These are phyloP conservation scores for Carpinus fangiana DNA, from an alignment of 306 rosid species.

Conservation along the genomic window DNA sequence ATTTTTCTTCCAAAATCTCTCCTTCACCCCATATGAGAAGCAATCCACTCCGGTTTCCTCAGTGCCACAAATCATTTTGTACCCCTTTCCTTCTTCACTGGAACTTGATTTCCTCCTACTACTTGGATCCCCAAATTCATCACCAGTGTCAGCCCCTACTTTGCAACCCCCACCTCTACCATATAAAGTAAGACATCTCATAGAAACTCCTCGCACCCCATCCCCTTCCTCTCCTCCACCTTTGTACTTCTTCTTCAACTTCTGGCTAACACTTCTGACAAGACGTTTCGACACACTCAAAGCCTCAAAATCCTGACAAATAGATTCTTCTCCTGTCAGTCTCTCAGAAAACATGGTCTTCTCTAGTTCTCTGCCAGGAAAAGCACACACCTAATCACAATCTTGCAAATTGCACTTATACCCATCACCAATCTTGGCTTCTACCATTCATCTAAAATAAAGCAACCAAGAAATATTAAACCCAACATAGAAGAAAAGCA, in stretches of 20 bases:
- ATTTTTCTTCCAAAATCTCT: conserved; percentile 79
- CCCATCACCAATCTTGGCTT: conserved; percentile 31
- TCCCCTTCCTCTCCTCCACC: conserved; percentile 66
- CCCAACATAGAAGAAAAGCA: conserved; percentile 25
- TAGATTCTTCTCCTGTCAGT: conserved; percentile 53
- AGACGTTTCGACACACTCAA: conserved; percentile 84
- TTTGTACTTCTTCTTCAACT: conserved; percentile 62
- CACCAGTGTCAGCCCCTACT: conserved; percentile 95
- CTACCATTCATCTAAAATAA: conserved; percentile 32
- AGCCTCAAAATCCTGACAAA: conserved; percentile 59
- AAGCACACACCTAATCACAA: conserved; percentile 37
- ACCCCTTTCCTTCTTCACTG: conserved; percentile 84
- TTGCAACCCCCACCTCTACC: conserved; percentile 94
- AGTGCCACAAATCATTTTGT: conserved; percentile 63
- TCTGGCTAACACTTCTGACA: conserved; percentile 89
- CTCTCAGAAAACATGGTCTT: conserved; percentile 64
- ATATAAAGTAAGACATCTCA: conserved; percentile 77
- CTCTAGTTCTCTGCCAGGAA: conserved; percentile 33
- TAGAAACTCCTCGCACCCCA: conserved; percentile 58
- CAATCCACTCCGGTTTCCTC: conserved; percentile 81
- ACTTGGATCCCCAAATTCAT: conserved; percentile 74
- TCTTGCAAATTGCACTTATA: conserved; percentile 24
- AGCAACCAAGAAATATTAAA: conserved; percentile 30
- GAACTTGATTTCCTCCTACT: conserved; percentile 86
- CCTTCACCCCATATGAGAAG: conserved; percentile 87